A percentile compares a stretch with the other conserved stretches of the same genome.
phyloP scores from a whole-genome alignment of 371 early-diverging fungal genomes.

The Catenaria anguillulae region DNA sequence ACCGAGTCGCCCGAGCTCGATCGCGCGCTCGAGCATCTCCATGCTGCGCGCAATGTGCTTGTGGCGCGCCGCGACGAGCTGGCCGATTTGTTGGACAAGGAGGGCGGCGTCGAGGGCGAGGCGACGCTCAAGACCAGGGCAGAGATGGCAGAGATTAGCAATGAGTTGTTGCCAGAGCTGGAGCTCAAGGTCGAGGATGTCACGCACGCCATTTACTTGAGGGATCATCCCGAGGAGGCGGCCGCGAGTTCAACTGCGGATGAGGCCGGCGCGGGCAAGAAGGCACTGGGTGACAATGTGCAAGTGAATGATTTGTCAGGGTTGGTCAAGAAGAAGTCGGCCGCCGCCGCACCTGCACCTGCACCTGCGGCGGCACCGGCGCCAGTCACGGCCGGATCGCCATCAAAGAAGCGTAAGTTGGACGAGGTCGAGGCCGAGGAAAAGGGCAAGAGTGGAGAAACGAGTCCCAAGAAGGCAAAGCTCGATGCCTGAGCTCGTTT shows the following conservation, averaged over 20 bases:
- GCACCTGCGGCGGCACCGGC: not conserved
- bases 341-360: not conserved
- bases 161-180: constrained; percentile 31
- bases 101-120: too few species aligned
- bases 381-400: not conserved
- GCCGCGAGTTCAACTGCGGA: constrained; percentile 15
- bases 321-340: constrained; percentile 21
- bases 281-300: too few species aligned
- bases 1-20: constrained; percentile 26
- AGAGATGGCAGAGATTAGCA: constrained; percentile 29
- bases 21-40: constrained; percentile 40
- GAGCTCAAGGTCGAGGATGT: constrained; percentile 30
- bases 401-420: not conserved
- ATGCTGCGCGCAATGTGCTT: constrained; percentile 38
- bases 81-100: constrained; percentile 8
- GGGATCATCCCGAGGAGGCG: constrained; percentile 23
- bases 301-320: constrained; percentile 29
- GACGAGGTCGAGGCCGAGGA: not conserved
- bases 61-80: constrained; percentile 26
- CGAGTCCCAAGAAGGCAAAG: too few species aligned
- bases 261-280: not conserved
- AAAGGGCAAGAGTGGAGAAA: not conserved
- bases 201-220: constrained; percentile 20
- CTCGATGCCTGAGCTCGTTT: too few species aligned
- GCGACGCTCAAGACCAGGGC: constrained; percentile 7